phyloP scores from a whole-genome alignment of 805 yeast species.

The Candida andamanensis region DNA sequence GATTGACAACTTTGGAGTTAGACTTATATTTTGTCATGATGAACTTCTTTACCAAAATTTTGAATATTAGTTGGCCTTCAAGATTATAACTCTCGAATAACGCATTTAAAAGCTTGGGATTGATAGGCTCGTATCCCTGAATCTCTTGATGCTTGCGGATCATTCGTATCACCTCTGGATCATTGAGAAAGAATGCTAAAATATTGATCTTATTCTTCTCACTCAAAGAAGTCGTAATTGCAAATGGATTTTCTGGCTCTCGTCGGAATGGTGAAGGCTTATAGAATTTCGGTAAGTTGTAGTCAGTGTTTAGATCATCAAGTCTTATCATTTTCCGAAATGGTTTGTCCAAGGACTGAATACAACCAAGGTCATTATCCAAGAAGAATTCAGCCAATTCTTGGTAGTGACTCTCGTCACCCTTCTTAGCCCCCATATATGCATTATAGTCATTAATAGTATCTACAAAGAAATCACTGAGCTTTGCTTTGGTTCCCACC shows the following conservation, averaged over 20 bases:
- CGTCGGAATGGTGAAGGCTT: slow-evolving; percentile 8
- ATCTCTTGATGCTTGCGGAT: slow-evolving; percentile 5
- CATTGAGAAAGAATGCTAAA: slow-evolving; percentile 11
- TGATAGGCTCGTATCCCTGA: neutral
- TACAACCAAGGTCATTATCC: slow-evolving; percentile 6
- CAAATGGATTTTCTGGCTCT: slow-evolving; percentile 5
- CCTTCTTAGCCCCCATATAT: neutral
- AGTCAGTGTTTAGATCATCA: slow-evolving; percentile 1
- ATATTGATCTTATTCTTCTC: slow-evolving; percentile 8
- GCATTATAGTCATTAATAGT: slow-evolving; percentile 6
- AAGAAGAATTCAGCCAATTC: neutral
- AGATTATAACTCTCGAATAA: slow-evolving; percentile 10
- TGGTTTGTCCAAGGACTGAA: slow-evolving; percentile 9
- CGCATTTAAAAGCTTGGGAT: slow-evolving; percentile 6
- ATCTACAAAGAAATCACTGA: slow-evolving; percentile 6
- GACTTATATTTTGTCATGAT: too few species aligned
- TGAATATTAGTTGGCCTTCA: slow-evolving; percentile 12
- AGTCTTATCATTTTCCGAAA: slow-evolving; percentile 5
- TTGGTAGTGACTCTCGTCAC: neutral
- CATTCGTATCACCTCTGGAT: slow-evolving; percentile 5
- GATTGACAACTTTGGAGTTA: too few species aligned
- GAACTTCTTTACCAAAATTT: slow-evolving; percentile 9
- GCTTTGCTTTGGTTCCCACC: slow-evolving; percentile 6
- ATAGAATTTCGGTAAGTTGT: slow-evolving; percentile 9
- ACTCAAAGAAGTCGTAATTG: slow-evolving; percentile 5